A percentile compares a stretch with the other conserved stretches of the same genome.
phyloP scores from a whole-genome alignment of 306 rosid species.

The Casuarina equisetifolia region DNA sequence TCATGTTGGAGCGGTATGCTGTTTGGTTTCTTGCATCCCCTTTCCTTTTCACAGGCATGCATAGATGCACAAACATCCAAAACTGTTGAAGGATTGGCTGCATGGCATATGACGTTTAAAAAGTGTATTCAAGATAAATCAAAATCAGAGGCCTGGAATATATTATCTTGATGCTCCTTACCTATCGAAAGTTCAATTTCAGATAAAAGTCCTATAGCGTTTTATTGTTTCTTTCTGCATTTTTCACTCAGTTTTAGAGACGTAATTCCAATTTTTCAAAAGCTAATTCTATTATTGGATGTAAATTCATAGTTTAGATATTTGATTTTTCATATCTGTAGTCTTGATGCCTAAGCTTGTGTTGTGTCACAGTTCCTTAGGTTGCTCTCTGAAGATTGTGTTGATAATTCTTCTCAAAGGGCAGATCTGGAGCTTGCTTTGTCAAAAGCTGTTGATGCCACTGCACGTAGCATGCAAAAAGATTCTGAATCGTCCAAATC shows the following conservation, averaged over 20 bases:
- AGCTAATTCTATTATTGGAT: not conserved
- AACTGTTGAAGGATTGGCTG: not conserved
- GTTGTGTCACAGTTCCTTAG: slow-evolving; percentile 65
- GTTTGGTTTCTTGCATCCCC: slow-evolving; percentile 10
- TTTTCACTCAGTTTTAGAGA: not conserved
- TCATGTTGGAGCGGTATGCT: slow-evolving; percentile 86
- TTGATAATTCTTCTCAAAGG: slow-evolving; percentile 49
- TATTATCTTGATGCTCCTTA: not conserved
- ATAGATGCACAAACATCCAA: not conserved
- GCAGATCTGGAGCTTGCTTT: slow-evolving; percentile 67
- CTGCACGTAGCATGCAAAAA: slow-evolving; percentile 52
- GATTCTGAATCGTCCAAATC: slow-evolving; percentile 35
- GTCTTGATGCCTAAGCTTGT: not conserved
- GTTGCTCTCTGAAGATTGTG: slow-evolving; percentile 63
- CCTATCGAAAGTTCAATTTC: not conserved
- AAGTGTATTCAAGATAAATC: not conserved
- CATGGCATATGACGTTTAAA: not conserved
- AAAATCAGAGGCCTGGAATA: not conserved
- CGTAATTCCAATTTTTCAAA: no score
- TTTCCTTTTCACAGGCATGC: not conserved
- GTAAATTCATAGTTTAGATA: not conserved
- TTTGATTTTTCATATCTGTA: slow-evolving; percentile 1
- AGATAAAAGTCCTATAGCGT: not conserved
- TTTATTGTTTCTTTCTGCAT: not conserved
- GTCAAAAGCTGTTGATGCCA: slow-evolving; percentile 60